A percentile compares a stretch with the other conserved stretches of the same genome.
Conservation (phyloP, 2,329 filamentous ascomycete species). For the Claviceps purpurea region DNA sequence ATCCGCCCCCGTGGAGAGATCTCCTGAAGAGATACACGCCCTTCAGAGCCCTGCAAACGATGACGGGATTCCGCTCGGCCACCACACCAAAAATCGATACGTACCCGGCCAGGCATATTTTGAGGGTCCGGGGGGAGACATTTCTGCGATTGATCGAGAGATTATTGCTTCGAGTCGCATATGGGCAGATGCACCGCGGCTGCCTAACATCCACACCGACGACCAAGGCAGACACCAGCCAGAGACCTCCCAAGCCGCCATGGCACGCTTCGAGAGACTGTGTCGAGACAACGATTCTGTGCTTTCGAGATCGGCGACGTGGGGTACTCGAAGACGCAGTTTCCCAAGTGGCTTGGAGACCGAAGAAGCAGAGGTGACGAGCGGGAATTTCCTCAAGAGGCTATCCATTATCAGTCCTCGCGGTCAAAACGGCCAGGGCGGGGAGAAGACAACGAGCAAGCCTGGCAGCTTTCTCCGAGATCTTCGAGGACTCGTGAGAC, state of each 20-base stretch:
- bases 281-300: conserved; percentile 44
- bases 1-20: conserved; percentile 13
- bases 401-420: conserved; percentile 41
- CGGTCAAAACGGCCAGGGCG: neutral
- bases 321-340: conserved; percentile 55
- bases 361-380: conserved; percentile 43
- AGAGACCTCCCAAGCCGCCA: conserved; percentile 38
- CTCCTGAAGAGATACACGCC: conserved; percentile 12
- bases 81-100: conserved; percentile 36
- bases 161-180: conserved; percentile 34
- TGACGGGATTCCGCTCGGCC: conserved; percentile 30
- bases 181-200: conserved; percentile 35
- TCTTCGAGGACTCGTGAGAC: conserved; percentile 35
- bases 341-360: conserved; percentile 40
- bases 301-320: conserved; percentile 51
- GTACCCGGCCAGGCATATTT: conserved; percentile 38
- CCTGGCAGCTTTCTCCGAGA: conserved; percentile 33
- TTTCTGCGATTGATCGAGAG: conserved; percentile 33
- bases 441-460: conserved; percentile 30
- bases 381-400: conserved; percentile 51
- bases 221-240: conserved; percentile 28
- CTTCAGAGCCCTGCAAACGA: conserved; percentile 13
- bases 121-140: conserved; percentile 24
- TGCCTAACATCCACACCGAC: conserved; percentile 29
- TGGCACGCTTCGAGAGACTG: conserved; percentile 37